These are phyloP conservation scores for Aspergillus persii DNA, from an alignment of 2,329 filamentous ascomycete genomes.

Conservation along the genomic window DNA sequence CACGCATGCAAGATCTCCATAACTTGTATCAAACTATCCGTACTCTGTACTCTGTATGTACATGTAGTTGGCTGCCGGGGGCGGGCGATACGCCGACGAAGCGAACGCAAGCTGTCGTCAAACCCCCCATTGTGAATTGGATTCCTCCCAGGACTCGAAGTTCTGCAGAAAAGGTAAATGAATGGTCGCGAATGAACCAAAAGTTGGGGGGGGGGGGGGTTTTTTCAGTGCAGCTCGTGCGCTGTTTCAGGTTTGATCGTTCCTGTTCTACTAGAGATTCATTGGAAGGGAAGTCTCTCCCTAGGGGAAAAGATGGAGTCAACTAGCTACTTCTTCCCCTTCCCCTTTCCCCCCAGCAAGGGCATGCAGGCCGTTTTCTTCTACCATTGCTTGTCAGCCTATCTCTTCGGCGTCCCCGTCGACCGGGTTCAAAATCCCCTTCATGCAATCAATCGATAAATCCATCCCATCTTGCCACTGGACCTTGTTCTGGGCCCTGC, in stretches of 20 bases:
- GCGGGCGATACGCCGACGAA: background rate
- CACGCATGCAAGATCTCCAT: slow-evolving; percentile 8
- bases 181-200: background rate
- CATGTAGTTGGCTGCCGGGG: background rate
- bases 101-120: background rate
- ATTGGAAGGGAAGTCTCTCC: background rate
- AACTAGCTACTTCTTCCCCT: no score
- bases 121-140: background rate
- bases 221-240: slow-evolving; percentile 1
- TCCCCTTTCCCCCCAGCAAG: background rate
- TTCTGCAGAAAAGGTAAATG: background rate
- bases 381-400: background rate
- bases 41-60: background rate
- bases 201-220: background rate
- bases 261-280: background rate
- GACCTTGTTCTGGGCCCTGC: background rate
- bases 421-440: background rate
- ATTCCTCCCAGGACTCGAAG: no score
- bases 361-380: background rate
- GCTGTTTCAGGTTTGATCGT: slow-evolving; percentile 3
- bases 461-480: background rate
- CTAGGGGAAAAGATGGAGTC: background rate
- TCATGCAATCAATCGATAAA: background rate
- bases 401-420: background rate
- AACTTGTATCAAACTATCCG: background rate